Base-by-base conservation (phyloP, 495 filamentous ascomycete genomes). In the Neohortaea acidophila region DNA sequence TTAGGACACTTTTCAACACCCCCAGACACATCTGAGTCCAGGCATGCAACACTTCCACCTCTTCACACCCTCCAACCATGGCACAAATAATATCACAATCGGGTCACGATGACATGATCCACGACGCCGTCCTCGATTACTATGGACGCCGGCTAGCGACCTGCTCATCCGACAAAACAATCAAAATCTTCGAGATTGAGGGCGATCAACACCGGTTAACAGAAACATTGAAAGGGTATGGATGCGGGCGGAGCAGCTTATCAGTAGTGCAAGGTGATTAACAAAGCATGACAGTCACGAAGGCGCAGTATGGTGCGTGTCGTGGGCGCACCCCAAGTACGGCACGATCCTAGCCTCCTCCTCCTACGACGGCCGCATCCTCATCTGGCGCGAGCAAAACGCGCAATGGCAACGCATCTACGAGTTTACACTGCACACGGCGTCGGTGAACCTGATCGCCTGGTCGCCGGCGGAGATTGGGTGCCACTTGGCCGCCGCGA, bases 61-160 rank as follows among this genome's bases (percentile, higher is more conserved):
- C 38, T 6, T 18, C 38, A 14, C 38, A 33, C 36, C 6, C 27
- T 20, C 21, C 34, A 18, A 41, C 8, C 26, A 48, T 48, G 78
- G 78, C 83, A 45, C 82, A 91, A 69, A 73, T 84, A 47, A 85
- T 86, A 55, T 75, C 83, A 27, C 87, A 86, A 60, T 82, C 82
- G 43, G 79, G 82, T 55, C 89, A 97, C 63, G 91, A 96, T 77
- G 87, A 94, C 59, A 96, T 97, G 86, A 94, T 97, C 69, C 89
- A 96, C 53, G 89, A 96, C 73, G 89, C 87, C 38, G 84, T 85
- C 38, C 77, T 99, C 47, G 91, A 99, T 59, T 96, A 96, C 64
- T 99, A 96, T 61, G 89, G 89, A 51, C 79, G 89, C 44, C 77
- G 87, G 49, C 75, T 99, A 52, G 89, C 89, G 44, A 99, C 89